These are phyloP conservation scores for Micractinium sp. DNA, from an alignment of 139 green algal genomes.

Conservation along the genomic window DNA sequence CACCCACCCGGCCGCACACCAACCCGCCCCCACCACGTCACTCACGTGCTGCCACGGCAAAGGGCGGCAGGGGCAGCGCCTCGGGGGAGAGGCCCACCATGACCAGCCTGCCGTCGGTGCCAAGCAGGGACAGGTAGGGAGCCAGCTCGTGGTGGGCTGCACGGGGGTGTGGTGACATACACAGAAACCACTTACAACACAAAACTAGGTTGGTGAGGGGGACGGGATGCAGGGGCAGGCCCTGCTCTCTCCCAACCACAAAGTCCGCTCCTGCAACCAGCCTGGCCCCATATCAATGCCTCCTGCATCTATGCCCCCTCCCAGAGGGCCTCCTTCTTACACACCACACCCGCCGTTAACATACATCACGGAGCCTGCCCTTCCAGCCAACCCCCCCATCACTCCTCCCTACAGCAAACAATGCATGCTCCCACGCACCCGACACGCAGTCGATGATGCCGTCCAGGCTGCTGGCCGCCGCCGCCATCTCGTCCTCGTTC, in stretches of 20 bases:
- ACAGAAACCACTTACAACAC: too few species aligned
- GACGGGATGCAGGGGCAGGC: too few species aligned
- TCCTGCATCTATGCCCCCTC: too few species aligned
- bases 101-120: conserved; percentile 55
- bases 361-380: too few species aligned
- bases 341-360: too few species aligned
- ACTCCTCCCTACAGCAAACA: too few species aligned
- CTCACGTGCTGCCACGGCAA: conserved; percentile 4
- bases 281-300: too few species aligned
- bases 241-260: too few species aligned
- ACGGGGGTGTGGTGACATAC: background rate
- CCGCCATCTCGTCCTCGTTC: conserved; percentile 54
- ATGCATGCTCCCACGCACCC: background rate
- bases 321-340: too few species aligned
- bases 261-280: too few species aligned
- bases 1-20: background rate
- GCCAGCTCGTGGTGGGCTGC: conserved; percentile 67
- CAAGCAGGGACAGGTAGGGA: conserved; percentile 45
- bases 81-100: conserved; percentile 54
- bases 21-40: background rate
- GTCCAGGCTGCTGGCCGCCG: conserved; percentile 60
- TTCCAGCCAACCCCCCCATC: too few species aligned
- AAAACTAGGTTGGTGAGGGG: too few species aligned
- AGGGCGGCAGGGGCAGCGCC: conserved; percentile 24
- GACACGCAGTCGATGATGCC: conserved; percentile 90